Percentiles rank a stretch among this genome's conserved stretches.
phyloP scores from a whole-genome alignment of 495 filamentous ascomycete species.

The Copromyces sp. region DNA sequence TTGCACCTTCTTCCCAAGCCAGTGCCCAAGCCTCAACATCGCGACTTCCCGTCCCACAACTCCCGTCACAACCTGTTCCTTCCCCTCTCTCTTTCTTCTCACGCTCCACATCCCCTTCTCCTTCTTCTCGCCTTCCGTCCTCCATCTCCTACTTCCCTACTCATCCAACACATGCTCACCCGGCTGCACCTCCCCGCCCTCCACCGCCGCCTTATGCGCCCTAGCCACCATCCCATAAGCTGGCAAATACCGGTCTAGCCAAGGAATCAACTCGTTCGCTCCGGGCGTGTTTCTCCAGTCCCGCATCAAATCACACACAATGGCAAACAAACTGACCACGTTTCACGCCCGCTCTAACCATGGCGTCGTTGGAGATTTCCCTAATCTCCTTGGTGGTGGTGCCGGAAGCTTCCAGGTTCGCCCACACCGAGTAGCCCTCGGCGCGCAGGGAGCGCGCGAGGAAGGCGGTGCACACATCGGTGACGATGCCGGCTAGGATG shows the following conservation, averaged over 20 bases:
- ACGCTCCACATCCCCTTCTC: background rate
- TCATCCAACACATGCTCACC: conserved; percentile 31
- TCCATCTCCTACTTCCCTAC: background rate
- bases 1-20: background rate
- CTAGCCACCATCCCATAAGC: conserved; percentile 37
- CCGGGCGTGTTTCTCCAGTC: conserved; percentile 69
- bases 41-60: background rate
- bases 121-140: background rate
- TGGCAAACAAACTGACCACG: conserved; percentile 52
- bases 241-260: conserved; percentile 48
- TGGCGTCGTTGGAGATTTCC: conserved; percentile 53
- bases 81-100: background rate
- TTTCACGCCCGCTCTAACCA: conserved; percentile 61
- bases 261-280: conserved; percentile 49
- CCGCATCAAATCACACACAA: conserved; percentile 64
- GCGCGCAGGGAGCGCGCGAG: conserved; percentile 59
- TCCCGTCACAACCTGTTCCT: background rate
- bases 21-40: too few species aligned
- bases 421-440: conserved; percentile 68
- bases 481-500: conserved; percentile 64
- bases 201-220: conserved; percentile 31
- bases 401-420: conserved; percentile 64
- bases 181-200: conserved; percentile 33
- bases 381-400: conserved; percentile 15
- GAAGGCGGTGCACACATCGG: conserved; percentile 72